These are phyloP conservation scores for Saxophila tyrrhenica DNA, from an alignment of 495 filamentous ascomycete species.

Conservation along the genomic window DNA sequence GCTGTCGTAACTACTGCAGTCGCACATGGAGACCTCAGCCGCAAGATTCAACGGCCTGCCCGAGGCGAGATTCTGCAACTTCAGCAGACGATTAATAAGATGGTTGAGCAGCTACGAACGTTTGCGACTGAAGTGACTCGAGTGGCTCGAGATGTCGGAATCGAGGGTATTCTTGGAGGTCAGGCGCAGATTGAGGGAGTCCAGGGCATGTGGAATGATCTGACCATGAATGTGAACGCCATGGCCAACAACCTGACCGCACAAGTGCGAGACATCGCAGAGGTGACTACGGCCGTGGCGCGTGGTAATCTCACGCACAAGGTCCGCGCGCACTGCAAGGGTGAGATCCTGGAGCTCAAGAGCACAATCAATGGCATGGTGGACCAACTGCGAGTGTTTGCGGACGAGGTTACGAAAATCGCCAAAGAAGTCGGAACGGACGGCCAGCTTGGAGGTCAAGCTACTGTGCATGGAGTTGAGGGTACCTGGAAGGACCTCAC, in stretches of 20 bases:
- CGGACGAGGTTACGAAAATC: conserved; percentile 95
- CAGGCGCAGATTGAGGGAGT: conserved; percentile 91
- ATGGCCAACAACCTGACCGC: conserved; percentile 97
- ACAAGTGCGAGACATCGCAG: conserved; percentile 96
- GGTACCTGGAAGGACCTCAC: conserved; percentile 96
- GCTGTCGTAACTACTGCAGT: conserved; percentile 93
- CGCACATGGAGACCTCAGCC: conserved; percentile 87
- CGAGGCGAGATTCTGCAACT: conserved; percentile 92
- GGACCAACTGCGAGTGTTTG: conserved; percentile 92
- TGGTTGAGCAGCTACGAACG: conserved; percentile 95
- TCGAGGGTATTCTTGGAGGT: conserved; percentile 90
- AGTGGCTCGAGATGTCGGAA: conserved; percentile 93
- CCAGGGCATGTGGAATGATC: conserved; percentile 85
- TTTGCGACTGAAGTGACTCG: conserved; percentile 96
- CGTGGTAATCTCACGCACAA: conserved; percentile 95
- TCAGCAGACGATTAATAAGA: conserved; percentile 96
- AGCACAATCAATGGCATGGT: conserved; percentile 99
- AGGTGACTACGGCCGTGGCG: conserved; percentile 95
- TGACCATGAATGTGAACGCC: conserved; percentile 96
- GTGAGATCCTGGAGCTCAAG: conserved; percentile 91
- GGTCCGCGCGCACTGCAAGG: conserved; percentile 91
- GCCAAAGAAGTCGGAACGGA: conserved; percentile 96
- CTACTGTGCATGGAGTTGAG: conserved; percentile 93
- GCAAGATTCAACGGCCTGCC: conserved; percentile 90
- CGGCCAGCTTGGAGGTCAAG: conserved; percentile 88